phyloP scores from a whole-genome alignment of 768 basidiomycete species.

The Calocybe indica region DNA sequence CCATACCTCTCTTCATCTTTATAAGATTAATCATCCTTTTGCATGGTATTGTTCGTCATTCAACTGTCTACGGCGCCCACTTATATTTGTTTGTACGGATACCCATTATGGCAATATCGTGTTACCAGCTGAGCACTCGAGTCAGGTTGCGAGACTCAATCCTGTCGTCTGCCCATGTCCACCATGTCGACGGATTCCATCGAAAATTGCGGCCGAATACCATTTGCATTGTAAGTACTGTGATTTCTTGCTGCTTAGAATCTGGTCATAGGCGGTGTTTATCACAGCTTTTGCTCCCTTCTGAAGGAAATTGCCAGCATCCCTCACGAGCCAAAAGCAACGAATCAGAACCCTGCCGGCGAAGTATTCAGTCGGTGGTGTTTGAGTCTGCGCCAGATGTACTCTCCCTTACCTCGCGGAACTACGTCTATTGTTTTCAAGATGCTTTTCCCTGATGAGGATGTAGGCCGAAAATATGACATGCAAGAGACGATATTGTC shows the following conservation, averaged over 20 bases:
- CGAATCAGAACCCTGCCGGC: constrained; percentile 23
- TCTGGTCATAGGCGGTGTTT: constrained; percentile 1
- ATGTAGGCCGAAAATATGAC: constrained; percentile 61
- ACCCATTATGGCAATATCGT: not conserved
- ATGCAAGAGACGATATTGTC: constrained; percentile 64
- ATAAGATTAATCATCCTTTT: not conserved
- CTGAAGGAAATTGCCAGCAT: constrained; percentile 38
- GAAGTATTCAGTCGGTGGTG: constrained; percentile 41
- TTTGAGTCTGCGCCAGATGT: constrained; percentile 29
- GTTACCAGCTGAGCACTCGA: too few relatives aligned
- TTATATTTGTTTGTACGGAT: constrained; percentile 3
- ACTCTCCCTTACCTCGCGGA: constrained; percentile 41
- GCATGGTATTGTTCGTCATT: not conserved
- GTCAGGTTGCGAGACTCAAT: too few relatives aligned
- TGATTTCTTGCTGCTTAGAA: not conserved
- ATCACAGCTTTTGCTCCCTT: constrained; percentile 42
- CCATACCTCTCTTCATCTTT: not conserved
- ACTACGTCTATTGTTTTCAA: constrained; percentile 61
- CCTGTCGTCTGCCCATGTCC: not conserved
- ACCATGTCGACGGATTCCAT: constrained; percentile 10
- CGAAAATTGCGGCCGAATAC: constrained; percentile 12
- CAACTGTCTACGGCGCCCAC: not conserved
- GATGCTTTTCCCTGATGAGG: constrained; percentile 83
- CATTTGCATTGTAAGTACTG: constrained; percentile 22
- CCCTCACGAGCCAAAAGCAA: constrained; percentile 9